Conservation (phyloP, 225 moss, liverwort and hornwort species). For the Ulota crispa region DNA sequence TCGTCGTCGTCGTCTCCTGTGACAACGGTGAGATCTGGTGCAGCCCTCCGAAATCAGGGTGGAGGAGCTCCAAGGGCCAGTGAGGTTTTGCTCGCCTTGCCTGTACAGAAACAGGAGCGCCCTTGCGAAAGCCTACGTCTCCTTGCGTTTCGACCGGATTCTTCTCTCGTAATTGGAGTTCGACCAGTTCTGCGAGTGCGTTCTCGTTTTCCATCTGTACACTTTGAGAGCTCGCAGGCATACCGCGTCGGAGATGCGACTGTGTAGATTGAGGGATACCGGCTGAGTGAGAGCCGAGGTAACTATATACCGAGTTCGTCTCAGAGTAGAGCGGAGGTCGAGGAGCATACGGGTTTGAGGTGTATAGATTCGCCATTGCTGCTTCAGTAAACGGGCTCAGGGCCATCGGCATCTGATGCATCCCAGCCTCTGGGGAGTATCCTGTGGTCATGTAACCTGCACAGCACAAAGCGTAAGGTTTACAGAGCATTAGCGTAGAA, state of each 20-base stretch:
- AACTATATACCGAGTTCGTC: background rate
- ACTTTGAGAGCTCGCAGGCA: constrained; percentile 19
- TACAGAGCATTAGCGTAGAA: background rate
- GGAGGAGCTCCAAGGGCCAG: constrained; percentile 34
- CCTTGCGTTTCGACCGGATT: background rate
- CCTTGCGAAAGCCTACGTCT: background rate
- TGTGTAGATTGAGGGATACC: constrained; percentile 26
- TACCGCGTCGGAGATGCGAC: constrained; percentile 5
- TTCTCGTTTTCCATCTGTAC: constrained; percentile 21
- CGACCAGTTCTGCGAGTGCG: constrained; percentile 26
- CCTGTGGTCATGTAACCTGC: constrained; percentile 42
- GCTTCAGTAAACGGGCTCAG: constrained; percentile 44
- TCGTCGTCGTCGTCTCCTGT: background rate
- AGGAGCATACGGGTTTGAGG: constrained; percentile 13
- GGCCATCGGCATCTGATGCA: constrained; percentile 27
- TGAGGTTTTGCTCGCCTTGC: constrained; percentile 37
- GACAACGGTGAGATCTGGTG: constrained; percentile 1
- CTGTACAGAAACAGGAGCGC: constrained; percentile 44
- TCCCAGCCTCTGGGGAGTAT: constrained; percentile 20
- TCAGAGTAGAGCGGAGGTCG: constrained; percentile 21
- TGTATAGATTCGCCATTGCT: constrained; percentile 23
- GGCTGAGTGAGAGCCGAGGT: constrained; percentile 14
- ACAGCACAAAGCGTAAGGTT: background rate
- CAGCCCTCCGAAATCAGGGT: constrained; percentile 26
- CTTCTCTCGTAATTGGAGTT: constrained; percentile 18